phyloP scores from a whole-genome alignment of 2,329 filamentous ascomycete species.

The Nigrospora osmanthi region DNA sequence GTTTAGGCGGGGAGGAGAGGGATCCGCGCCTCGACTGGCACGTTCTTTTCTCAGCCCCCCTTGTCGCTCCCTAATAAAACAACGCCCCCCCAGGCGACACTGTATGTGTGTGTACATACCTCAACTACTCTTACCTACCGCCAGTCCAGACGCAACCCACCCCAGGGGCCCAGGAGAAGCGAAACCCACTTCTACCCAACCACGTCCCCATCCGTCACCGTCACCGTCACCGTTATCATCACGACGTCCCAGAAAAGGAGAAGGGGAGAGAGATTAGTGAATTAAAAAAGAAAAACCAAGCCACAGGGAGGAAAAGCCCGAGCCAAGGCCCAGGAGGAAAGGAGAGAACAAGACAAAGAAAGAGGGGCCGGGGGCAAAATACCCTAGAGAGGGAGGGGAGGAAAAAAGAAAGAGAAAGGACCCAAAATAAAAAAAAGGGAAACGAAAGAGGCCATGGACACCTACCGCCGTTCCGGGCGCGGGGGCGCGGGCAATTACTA shows the following conservation, averaged over 20 bases:
- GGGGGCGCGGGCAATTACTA: constrained; percentile 60
- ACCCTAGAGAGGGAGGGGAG: neutral
- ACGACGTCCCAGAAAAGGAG: neutral
- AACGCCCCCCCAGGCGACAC: too few species aligned
- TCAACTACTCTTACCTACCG: too few species aligned
- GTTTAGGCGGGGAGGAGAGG: too few species aligned
- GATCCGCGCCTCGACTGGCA: too few species aligned
- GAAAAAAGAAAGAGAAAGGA: neutral
- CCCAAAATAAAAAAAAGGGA: constrained; percentile 4
- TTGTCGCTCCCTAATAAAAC: too few species aligned
- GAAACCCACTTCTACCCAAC: too few species aligned
- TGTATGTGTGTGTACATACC: too few species aligned
- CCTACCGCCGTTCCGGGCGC: constrained; percentile 46
- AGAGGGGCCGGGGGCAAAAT: neutral
- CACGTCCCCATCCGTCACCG: too few species aligned
- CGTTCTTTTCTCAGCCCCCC: too few species aligned
- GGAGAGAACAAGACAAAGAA: neutral
- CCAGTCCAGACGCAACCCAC: too few species aligned
- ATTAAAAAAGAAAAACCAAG: constrained; percentile 2
- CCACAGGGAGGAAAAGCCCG: neutral
- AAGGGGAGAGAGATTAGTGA: neutral
- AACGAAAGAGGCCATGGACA: constrained; percentile 19
- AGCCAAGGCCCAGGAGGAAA: neutral
- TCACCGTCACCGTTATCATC: too few species aligned
- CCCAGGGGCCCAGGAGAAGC: too few species aligned